Evolutionary conservation across 2,329 filamentous ascomycete genomes (phyloP).

Genomic region (Penicillium palitans): DNA sequence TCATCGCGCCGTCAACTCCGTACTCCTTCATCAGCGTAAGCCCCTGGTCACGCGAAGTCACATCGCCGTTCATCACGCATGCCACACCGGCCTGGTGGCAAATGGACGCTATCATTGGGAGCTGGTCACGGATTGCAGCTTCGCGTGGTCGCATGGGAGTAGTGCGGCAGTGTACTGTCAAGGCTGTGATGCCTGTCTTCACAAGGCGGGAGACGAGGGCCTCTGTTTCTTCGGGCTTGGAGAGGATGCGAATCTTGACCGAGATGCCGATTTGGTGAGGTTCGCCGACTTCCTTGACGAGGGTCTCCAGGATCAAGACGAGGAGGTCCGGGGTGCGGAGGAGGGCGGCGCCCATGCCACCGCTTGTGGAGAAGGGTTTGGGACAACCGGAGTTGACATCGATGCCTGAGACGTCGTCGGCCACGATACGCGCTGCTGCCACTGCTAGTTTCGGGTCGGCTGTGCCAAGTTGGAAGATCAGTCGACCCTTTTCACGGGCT

Average conservation of each 20-base stretch:
- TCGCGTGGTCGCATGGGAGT: conserved; percentile 93
- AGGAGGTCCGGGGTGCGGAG: conserved; percentile 82
- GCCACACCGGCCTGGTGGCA: conserved; percentile 85
- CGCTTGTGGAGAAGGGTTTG: conserved; percentile 90
- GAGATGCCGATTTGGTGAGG: conserved; percentile 88
- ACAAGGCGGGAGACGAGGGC: conserved; percentile 75
- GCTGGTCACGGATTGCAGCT: conserved; percentile 78
- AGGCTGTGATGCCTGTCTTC: conserved; percentile 82
- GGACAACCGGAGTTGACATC: conserved; percentile 98
- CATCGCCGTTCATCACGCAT: conserved; percentile 94
- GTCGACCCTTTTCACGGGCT: conserved; percentile 67
- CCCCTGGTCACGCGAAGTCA: conserved; percentile 72
- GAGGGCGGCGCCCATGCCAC: conserved; percentile 93
- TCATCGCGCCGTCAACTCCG: conserved; percentile 94
- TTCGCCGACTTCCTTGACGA: conserved; percentile 75
- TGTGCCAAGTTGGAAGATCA: conserved; percentile 93
- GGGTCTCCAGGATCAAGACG: conserved; percentile 75
- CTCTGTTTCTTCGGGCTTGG: conserved; percentile 73
- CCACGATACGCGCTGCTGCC: conserved; percentile 78
- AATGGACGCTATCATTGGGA: conserved; percentile 77
- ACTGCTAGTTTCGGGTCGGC: conserved; percentile 80
- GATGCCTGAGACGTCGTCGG: conserved; percentile 84
- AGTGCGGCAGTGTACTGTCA: conserved; percentile 94
- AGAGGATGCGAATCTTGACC: conserved; percentile 90
- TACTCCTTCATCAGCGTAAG: conserved; percentile 71